Conservation (phyloP, 2,329 filamentous ascomycete species). For the Exophiala sp. region DNA sequence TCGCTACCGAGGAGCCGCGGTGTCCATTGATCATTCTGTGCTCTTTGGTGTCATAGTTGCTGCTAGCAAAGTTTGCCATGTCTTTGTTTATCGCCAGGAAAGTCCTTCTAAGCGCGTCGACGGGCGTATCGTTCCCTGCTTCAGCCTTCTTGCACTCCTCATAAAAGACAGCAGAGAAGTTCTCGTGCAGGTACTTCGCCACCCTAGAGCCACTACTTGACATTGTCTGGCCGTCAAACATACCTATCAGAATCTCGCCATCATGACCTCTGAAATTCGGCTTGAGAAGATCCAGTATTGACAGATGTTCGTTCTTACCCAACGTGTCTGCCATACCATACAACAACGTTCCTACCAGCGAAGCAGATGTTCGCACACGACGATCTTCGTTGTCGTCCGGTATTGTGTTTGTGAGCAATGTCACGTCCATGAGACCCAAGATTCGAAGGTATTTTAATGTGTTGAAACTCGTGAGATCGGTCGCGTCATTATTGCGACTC, state of each 20-base stretch:
- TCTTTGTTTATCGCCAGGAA: conserved; percentile 94
- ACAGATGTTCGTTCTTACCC: conserved; percentile 88
- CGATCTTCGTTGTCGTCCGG: conserved; percentile 94
- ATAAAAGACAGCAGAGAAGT: conserved; percentile 81
- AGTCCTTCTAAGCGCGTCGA: conserved; percentile 78
- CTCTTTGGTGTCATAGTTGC: conserved; percentile 62
- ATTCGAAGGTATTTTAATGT: conserved; percentile 79
- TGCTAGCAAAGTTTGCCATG: conserved; percentile 75
- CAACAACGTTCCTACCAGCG: conserved; percentile 79
- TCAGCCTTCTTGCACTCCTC: conserved; percentile 75
- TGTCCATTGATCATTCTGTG: conserved; percentile 53
- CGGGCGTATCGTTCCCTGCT: conserved; percentile 65
- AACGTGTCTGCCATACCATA: conserved; percentile 98
- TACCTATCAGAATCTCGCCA: conserved; percentile 83
- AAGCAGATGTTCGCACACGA: conserved; percentile 95
- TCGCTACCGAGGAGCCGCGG: conserved; percentile 67
- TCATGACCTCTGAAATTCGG: conserved; percentile 87
- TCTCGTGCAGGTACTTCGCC: conserved; percentile 93
- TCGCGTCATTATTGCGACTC: conserved; percentile 41
- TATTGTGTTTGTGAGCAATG: conserved; percentile 85
- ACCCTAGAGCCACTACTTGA: conserved; percentile 90
- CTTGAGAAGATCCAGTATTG: conserved; percentile 91
- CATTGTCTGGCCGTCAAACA: conserved; percentile 92
- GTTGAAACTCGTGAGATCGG: conserved; percentile 85
- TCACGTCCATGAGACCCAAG: conserved; percentile 95